Base-by-base conservation (phyloP, 257 asterid species). In the Solanum dulcamara region DNA sequence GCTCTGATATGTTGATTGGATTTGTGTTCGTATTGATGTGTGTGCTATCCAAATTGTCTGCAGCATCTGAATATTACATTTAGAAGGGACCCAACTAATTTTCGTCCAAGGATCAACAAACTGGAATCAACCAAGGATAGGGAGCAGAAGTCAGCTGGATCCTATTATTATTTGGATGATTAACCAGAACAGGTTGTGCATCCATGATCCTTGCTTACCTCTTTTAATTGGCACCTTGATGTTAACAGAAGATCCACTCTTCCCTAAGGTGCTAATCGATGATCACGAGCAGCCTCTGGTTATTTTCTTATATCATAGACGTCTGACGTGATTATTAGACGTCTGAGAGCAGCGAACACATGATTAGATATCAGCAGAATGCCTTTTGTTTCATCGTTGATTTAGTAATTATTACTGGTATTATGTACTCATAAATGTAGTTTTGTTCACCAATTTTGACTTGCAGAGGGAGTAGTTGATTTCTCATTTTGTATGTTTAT, bases 71-170 rank as follows among this genome's bases (percentile, higher is more conserved):
- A 97, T 84, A 95, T 97, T 81, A 97, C 99, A 35, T 95, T 97
- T 88, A 91, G 99, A 90, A 89, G 99, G 86, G 99, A 97, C 89
- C 99, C 99, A n/a, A 95, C 99, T 66, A 97, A 97, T 88, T 97
- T 7, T 64, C 97, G 98, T 26, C 99, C 99, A 33, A 92, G 99
- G 88, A 97, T 97, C 93, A 97, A 97, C 92, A 95, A 97, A 87
- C 91, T 92, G 84, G 97, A 97, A n/a, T 97, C 99, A 15, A 93
- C 98, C 87, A 97, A 97, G 94, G 99, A 97, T 92, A 88, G 97
- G 87, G 99, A 97, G 92, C 99, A 97, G 90, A 97, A 97, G 89
- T 0, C 84, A 87, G 99, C 99, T 40, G 99, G 98, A 81, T 92
- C 99, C 24, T 97, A 94, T 79, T 97, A 97, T 83, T 95, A 95